Evolutionary conservation across 352 stramenopile genomes (phyloP).

Genomic region (Globisporangium sylvaticum): DNA sequence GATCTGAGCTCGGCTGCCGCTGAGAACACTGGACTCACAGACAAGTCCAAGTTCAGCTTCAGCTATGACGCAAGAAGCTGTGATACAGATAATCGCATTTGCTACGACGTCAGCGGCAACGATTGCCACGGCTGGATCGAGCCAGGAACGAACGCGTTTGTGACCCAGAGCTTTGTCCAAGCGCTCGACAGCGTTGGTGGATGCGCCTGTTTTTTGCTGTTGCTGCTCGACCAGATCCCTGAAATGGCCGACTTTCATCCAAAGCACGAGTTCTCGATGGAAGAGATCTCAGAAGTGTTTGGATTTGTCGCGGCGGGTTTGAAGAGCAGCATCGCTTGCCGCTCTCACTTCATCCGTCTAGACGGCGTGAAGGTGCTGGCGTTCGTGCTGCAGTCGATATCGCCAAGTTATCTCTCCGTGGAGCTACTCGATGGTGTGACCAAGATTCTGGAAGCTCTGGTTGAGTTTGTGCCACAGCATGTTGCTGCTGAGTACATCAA

Average conservation of each 20-base stretch:
- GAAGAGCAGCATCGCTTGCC: conserved; percentile 50
- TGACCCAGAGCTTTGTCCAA: conserved; percentile 61
- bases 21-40: conserved; percentile 53
- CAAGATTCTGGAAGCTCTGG: conserved; percentile 55
- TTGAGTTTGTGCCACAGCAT: conserved; percentile 32
- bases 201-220: conserved; percentile 62
- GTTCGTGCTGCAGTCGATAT: conserved; percentile 71
- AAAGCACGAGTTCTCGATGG: conserved; percentile 58
- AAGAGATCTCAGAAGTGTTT: conserved; percentile 62
- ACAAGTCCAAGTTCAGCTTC: conserved; percentile 83
- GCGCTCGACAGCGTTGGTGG: conserved; percentile 68
- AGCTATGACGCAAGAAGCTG: conserved; percentile 76
- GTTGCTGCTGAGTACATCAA: conserved; percentile 47
- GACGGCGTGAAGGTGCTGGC: conserved; percentile 72
- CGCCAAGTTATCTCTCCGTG: conserved; percentile 64
- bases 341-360: conserved; percentile 67
- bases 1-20: conserved; percentile 52
- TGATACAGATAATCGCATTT: conserved; percentile 43
- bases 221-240: conserved; percentile 72
- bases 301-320: conserved; percentile 58
- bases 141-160: conserved; percentile 51
- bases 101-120: conserved; percentile 74
- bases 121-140: conserved; percentile 70
- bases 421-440: conserved; percentile 56
- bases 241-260: conserved; percentile 79